Base-by-base conservation (phyloP, 2,329 filamentous ascomycete species). In the Nemania serpens region DNA sequence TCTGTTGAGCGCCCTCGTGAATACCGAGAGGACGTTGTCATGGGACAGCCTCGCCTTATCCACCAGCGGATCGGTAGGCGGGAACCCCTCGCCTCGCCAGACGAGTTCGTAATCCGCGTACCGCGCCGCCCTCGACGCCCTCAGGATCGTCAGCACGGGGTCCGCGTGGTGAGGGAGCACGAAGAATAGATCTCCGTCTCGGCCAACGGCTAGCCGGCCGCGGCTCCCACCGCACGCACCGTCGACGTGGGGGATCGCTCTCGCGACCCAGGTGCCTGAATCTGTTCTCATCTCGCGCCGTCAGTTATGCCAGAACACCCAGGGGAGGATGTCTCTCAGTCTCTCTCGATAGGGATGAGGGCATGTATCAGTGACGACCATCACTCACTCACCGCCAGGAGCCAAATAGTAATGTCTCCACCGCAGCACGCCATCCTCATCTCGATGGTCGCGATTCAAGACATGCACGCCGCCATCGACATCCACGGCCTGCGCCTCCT, bases 401-500 rank as follows among this genome's bases (percentile, higher is more conserved):
- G 70, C 64, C 17, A 73, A 68, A 61, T 77, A 75, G 59, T 79
- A 78, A 65, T 78, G 77, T 51, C 75, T 78, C 77, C 77, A 79
- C 51, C 68, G 54, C 55, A 58, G 47, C 20, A 67, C 64, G 0
- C 72, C 74, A 0, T 70, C 73, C 20, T 70, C 70, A 17, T 71
- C 70, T 15, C 70, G 29, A 0, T 71, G 75, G 53, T 82, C 79
- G 3, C 81, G 73, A 63, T 83, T 83, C 33, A 83, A 66, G 1
- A 81, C 77, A 54, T 83, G 81, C 57, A 83, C 78, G 1, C 79
- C 76, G 0, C 80, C 81, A 2, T 73, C 74, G 2, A 64, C 61
- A 48, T 82, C 81, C 2, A 78, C 77, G 7, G 76, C 77, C 64
- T 83, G 80, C 2, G 77, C 76, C 70, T 82, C 81, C 69, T 84